These are phyloP conservation scores for Vaccinium macrocarpon DNA, from an alignment of 148 eudicot genomes.

Conservation along the genomic window DNA sequence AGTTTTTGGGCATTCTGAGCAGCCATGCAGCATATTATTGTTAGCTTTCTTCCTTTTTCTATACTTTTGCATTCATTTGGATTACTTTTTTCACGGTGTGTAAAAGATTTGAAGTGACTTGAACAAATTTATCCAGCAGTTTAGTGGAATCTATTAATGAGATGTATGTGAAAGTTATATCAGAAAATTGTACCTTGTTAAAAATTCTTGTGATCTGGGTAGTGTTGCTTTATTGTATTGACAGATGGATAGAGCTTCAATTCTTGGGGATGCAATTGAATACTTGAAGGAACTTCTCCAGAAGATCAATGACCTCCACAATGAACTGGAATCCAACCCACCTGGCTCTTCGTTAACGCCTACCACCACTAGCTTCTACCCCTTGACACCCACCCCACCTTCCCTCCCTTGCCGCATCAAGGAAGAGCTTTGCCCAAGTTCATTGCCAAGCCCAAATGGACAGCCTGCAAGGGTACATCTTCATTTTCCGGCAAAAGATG, in stretches of 20 bases:
- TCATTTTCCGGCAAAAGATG: neutral
- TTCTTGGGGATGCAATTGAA: constrained; percentile 85
- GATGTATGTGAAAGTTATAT: neutral
- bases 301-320: constrained; percentile 80
- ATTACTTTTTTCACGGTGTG: neutral
- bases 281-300: constrained; percentile 77
- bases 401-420: constrained; percentile 64
- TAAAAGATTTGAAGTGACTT: neutral
- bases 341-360: constrained; percentile 53
- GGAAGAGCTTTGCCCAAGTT: constrained; percentile 76
- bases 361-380: constrained; percentile 52
- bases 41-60: neutral
- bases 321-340: constrained; percentile 70
- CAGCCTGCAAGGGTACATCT: constrained; percentile 75
- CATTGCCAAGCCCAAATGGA: constrained; percentile 72
- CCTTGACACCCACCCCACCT: constrained; percentile 75
- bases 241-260: constrained; percentile 93
- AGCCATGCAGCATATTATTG: neutral
- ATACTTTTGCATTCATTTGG: neutral
- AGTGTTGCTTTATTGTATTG: neutral
- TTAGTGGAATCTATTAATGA: neutral
- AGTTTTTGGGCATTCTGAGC: neutral
- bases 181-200: neutral
- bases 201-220: neutral
- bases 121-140: neutral